phyloP scores from a whole-genome alignment of 345 rosid genomes.

The Aethionema arabicum region DNA sequence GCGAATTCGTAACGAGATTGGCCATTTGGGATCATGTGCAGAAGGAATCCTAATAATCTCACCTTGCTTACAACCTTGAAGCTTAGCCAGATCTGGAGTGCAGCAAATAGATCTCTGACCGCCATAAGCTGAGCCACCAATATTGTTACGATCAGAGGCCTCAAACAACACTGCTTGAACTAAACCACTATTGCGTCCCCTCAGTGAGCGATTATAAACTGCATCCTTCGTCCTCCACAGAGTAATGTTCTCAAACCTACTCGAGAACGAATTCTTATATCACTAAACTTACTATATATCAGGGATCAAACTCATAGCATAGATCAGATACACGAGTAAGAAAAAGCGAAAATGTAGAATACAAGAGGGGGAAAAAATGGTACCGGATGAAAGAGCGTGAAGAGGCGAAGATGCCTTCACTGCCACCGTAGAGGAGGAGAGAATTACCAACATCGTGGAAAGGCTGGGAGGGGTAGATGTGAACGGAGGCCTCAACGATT shows the following conservation, averaged over 20 bases:
- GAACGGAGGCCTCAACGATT: conserved; percentile 56
- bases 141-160: conserved; percentile 87
- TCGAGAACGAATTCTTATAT: not conserved
- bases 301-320: no score
- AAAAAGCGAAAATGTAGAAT: conserved; percentile 11
- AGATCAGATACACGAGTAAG: conserved; percentile 1
- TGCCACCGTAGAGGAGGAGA: conserved; percentile 89
- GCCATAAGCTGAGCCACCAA: conserved; percentile 99
- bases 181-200: conserved; percentile 53
- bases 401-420: conserved; percentile 78
- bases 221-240: conserved; percentile 64
- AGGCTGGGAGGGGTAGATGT: conserved; percentile 57
- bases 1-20: conserved; percentile 59
- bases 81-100: conserved; percentile 92
- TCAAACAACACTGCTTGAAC: conserved; percentile 88
- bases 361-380: not conserved
- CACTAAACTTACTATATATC: no score
- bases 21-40: conserved; percentile 67
- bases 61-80: conserved; percentile 94
- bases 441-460: conserved; percentile 85
- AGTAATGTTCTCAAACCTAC: conserved; percentile 76
- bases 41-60: conserved; percentile 90
- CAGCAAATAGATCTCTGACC: conserved; percentile 98
- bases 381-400: conserved; percentile 63
- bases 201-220: conserved; percentile 44